Percentiles rank a stretch among this genome's conserved stretches.
phyloP scores from a whole-genome alignment of 192 early-diverging fungal genomes.

The Phycomyces blakesleeanus region DNA sequence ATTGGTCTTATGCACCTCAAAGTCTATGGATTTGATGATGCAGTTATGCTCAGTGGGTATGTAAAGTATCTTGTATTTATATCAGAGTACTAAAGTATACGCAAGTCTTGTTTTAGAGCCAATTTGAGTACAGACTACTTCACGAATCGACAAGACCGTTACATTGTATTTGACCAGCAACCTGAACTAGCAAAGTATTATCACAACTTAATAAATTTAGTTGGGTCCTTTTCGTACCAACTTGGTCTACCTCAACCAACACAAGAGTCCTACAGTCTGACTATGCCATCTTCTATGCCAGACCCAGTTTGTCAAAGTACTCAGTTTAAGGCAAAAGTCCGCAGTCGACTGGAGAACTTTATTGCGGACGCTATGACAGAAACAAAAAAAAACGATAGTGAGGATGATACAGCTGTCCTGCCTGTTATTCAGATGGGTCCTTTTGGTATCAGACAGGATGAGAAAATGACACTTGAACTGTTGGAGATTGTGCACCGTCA shows the following conservation, averaged over 20 bases:
- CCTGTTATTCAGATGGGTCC: constrained; percentile 88
- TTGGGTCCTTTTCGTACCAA: constrained; percentile 64
- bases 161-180: constrained; percentile 63
- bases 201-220: constrained; percentile 55
- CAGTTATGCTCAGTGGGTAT: constrained; percentile 76
- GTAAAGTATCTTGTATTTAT: not conserved
- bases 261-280: not conserved
- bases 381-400: constrained; percentile 7
- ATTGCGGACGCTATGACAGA: constrained; percentile 30
- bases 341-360: constrained; percentile 46
- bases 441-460: constrained; percentile 78
- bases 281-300: constrained; percentile 24
- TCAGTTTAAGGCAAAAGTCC: constrained; percentile 53
- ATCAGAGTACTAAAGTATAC: not conserved
- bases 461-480: constrained; percentile 57
- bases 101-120: constrained; percentile 56
- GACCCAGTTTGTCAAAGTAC: constrained; percentile 59
- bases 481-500: constrained; percentile 50
- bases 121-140: constrained; percentile 95
- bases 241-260: constrained; percentile 10
- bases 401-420: constrained; percentile 64
- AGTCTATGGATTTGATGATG: constrained; percentile 85
- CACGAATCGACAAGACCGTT: constrained; percentile 92
- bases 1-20: constrained; percentile 97
- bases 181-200: constrained; percentile 66